Evolutionary conservation across 2,329 filamentous ascomycete species (phyloP).

Genomic region (Colletotrichum kahawae): DNA sequence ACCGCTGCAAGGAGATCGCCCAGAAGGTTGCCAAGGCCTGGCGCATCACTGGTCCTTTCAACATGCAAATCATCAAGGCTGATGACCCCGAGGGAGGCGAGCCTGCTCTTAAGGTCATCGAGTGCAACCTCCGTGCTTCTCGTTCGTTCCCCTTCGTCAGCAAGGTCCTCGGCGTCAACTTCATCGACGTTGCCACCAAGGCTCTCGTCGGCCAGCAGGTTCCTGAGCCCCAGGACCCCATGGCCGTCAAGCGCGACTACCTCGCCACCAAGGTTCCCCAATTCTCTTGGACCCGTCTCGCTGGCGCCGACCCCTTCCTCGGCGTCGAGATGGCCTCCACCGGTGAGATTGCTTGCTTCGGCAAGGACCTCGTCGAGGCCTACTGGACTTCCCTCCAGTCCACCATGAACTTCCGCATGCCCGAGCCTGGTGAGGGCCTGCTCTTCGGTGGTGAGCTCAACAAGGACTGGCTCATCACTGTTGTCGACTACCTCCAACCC

Average conservation of each 20-base stretch:
- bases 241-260: conserved; percentile 89
- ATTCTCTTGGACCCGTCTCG: conserved; percentile 98
- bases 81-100: conserved; percentile 76
- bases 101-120: conserved; percentile 89
- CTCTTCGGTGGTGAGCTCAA: conserved; percentile 87
- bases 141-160: conserved; percentile 98
- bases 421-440: conserved; percentile 92
- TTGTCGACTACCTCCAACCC: conserved; percentile 86
- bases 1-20: conserved; percentile 92
- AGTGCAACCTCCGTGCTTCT: conserved; percentile 96
- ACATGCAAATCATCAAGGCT: conserved; percentile 99
- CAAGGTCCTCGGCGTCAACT: conserved; percentile 96
- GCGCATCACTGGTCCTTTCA: conserved; percentile 98
- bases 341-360: conserved; percentile 98
- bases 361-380: conserved; percentile 91
- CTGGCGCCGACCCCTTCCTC: conserved; percentile 95
- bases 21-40: conserved; percentile 96
- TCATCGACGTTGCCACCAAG: conserved; percentile 94
- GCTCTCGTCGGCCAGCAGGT: conserved; percentile 87
- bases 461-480: conserved; percentile 73
- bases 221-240: conserved; percentile 84
- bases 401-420: conserved; percentile 99
- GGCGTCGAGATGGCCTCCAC: conserved; percentile 98
- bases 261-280: conserved; percentile 97
- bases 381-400: conserved; percentile 98